Percentiles rank a stretch among this genome's conserved stretches.
phyloP scores from a whole-genome alignment of 2,329 filamentous ascomycete genomes.

The Nothophoma quercina region DNA sequence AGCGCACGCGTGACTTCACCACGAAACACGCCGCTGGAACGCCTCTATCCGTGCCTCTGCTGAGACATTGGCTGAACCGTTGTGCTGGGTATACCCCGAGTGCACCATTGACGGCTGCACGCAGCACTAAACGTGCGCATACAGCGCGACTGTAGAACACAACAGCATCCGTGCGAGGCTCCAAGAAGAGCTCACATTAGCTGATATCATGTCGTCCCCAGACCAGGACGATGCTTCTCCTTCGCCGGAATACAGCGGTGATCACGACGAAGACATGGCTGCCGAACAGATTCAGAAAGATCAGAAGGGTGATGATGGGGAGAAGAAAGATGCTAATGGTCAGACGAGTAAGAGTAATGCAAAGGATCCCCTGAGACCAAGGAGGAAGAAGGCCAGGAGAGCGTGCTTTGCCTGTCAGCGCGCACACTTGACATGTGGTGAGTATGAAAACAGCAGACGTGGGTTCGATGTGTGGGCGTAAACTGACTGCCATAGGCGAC shows the following conservation, averaged over 20 bases:
- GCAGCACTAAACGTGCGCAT: slow-evolving; percentile 52
- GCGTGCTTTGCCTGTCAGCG: slow-evolving; percentile 97
- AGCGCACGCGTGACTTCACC: slow-evolving; percentile 52
- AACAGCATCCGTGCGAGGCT: slow-evolving; percentile 45
- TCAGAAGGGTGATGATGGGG: slow-evolving; percentile 45
- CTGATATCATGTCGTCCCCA: slow-evolving; percentile 58
- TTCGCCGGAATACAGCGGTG: slow-evolving; percentile 56
- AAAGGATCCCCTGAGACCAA: slow-evolving; percentile 88
- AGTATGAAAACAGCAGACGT: slow-evolving; percentile 53
- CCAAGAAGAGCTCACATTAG: slow-evolving; percentile 28
- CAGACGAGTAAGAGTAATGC: slow-evolving; percentile 59
- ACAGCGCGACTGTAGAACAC: slow-evolving; percentile 38
- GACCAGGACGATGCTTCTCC: slow-evolving; percentile 57
- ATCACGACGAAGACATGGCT: slow-evolving; percentile 55
- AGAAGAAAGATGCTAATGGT: slow-evolving; percentile 42
- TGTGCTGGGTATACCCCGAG: slow-evolving; percentile 40
- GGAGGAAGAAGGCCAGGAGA: slow-evolving; percentile 93
- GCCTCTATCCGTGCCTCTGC: slow-evolving; percentile 39
- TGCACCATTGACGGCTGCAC: slow-evolving; percentile 50
- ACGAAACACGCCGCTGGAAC: slow-evolving; percentile 52
- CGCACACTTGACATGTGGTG: slow-evolving; percentile 98
- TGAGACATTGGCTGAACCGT: slow-evolving; percentile 49
- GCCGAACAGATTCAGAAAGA: slow-evolving; percentile 50
- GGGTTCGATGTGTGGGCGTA: neutral
- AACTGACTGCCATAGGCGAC: slow-evolving; percentile 70